Evolutionary conservation across 192 early-diverging fungal species (phyloP).

Genomic region (Geranomyces variabilis): DNA sequence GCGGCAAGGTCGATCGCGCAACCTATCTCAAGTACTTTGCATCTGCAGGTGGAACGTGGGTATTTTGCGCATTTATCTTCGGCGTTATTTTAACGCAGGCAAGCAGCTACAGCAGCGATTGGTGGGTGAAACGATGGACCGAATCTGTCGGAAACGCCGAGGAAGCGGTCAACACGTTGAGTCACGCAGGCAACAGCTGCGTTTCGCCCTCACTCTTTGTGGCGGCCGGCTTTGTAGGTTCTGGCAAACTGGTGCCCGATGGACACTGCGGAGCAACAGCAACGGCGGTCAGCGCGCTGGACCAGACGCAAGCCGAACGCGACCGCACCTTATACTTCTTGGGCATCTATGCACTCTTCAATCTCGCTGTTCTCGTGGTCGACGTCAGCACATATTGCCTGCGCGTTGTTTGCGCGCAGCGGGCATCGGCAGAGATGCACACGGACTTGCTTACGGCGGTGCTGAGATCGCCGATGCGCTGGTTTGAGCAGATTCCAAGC

Average conservation of each 20-base stretch:
- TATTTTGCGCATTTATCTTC: conserved; percentile 29
- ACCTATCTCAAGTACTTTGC: conserved; percentile 49
- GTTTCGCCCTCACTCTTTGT: no score
- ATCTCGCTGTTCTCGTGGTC: conserved; percentile 22
- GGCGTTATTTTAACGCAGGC: conserved; percentile 14
- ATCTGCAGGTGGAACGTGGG: conserved; percentile 43
- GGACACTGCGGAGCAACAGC: no score
- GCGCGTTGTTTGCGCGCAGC: conserved; percentile 10
- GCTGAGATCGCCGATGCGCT: conserved; percentile 39
- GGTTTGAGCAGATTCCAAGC: conserved; percentile 66
- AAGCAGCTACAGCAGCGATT: not conserved
- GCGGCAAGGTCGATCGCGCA: conserved; percentile 40
- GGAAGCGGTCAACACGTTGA: not conserved
- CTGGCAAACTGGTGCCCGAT: no score
- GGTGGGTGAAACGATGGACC: conserved; percentile 16
- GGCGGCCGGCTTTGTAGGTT: no score
- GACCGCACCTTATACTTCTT: not conserved
- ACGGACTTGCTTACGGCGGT: not conserved
- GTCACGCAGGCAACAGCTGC: not conserved
- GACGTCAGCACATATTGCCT: not conserved
- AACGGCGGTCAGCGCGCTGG: conserved; percentile 39
- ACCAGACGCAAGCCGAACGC: not conserved
- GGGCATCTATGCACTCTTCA: conserved; percentile 28
- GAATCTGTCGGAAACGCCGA: conserved; percentile 17
- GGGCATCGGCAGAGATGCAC: conserved; percentile 30